Conservation (phyloP, 345 rosid species). For the Alliaria petiolata region DNA sequence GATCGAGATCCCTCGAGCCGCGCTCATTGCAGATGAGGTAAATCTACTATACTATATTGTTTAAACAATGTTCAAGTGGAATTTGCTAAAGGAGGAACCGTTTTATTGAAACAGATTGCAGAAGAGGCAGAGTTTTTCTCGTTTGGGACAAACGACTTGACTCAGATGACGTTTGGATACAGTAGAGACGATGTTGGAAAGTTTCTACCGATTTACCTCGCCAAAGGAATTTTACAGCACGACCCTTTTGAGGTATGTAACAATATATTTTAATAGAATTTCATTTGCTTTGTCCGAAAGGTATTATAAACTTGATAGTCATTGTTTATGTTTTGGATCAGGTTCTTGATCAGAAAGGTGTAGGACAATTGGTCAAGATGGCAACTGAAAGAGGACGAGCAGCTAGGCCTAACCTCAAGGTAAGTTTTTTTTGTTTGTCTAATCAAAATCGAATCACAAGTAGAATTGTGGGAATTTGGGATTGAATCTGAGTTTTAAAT, state of each 20-base stretch:
- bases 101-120: slow-evolving; percentile 49
- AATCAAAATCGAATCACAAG: not conserved
- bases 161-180: slow-evolving; percentile 93
- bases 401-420: slow-evolving; percentile 84
- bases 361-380: slow-evolving; percentile 80
- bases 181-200: slow-evolving; percentile 93
- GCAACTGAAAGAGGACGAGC: slow-evolving; percentile 80
- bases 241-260: slow-evolving; percentile 83
- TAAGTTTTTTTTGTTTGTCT: slow-evolving; percentile 9
- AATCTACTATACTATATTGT: not conserved
- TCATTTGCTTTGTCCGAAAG: not conserved
- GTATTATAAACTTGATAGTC: not conserved
- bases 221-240: slow-evolving; percentile 68
- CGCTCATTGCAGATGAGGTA: slow-evolving; percentile 93
- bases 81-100: not conserved
- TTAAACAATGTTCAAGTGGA: not conserved
- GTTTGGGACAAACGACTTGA: slow-evolving; percentile 93
- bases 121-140: slow-evolving; percentile 92
- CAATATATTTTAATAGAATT: no score
- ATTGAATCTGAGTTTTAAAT: not conserved
- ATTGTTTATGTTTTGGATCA: slow-evolving; percentile 25
- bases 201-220: slow-evolving; percentile 74
- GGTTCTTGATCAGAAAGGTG: slow-evolving; percentile 94
- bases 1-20: slow-evolving; percentile 98
- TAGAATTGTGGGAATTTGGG: not conserved